Evolutionary conservation across 345 rosid genomes (phyloP).

Genomic region (Capsella bursapastoris): DNA sequence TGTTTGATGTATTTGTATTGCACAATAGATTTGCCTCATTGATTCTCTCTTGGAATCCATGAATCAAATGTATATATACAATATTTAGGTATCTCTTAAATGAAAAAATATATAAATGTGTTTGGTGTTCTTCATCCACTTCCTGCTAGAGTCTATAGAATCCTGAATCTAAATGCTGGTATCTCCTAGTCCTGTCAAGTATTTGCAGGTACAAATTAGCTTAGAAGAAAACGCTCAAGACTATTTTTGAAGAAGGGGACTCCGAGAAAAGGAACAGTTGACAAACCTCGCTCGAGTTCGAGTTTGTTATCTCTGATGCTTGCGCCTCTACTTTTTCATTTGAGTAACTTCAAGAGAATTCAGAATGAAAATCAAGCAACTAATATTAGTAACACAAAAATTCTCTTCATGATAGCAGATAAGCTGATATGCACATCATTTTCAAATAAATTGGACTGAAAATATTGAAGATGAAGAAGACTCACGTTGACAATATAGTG

Average conservation of each 20-base stretch:
- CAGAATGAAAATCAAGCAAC: neutral
- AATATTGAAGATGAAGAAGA: slow-evolving; percentile 16
- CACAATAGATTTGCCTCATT: slow-evolving; percentile 26
- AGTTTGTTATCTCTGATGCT: slow-evolving; percentile 46
- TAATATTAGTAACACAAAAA: neutral
- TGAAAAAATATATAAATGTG: neutral
- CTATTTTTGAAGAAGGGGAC: neutral
- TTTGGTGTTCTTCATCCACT: slow-evolving; percentile 29
- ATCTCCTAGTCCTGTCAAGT: slow-evolving; percentile 33
- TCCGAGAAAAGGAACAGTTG: neutral
- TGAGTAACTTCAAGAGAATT: slow-evolving; percentile 59
- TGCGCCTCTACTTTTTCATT: slow-evolving; percentile 79
- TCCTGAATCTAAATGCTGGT: slow-evolving; percentile 19
- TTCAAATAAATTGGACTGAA: slow-evolving; percentile 12
- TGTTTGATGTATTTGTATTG: slow-evolving; percentile 33
- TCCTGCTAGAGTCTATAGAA: neutral
- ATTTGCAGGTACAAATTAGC: slow-evolving; percentile 22
- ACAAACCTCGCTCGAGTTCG: slow-evolving; percentile 54
- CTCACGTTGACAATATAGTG: slow-evolving; percentile 84
- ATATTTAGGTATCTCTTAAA: slow-evolving; percentile 7
- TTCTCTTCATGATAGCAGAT: slow-evolving; percentile 2
- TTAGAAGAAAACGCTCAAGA: slow-evolving; percentile 9
- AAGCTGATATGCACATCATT: neutral
- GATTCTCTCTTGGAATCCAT: slow-evolving; percentile 40
- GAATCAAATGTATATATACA: slow-evolving; percentile 30